Percentiles rank a stretch among this genome's conserved stretches.
These are phyloP conservation scores for Rhodotorula sphaerocarpa DNA, from an alignment of 768 basidiomycete species.

Conservation along the genomic window DNA sequence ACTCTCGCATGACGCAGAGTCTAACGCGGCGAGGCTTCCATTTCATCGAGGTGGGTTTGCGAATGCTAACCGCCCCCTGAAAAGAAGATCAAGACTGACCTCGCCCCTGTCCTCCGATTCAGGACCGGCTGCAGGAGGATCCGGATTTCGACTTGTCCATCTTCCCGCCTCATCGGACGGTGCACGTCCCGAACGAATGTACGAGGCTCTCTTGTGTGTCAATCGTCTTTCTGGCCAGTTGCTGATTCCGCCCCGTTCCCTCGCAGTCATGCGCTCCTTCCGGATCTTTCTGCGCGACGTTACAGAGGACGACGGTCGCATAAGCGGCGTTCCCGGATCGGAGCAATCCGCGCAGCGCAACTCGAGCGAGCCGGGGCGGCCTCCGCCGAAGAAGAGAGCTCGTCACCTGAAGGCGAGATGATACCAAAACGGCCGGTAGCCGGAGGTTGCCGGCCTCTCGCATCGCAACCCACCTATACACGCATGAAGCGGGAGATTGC, in stretches of 20 bases:
- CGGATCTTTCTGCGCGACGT: slow-evolving; percentile 13
- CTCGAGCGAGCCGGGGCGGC: too few relatives aligned
- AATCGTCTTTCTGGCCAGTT: too few relatives aligned
- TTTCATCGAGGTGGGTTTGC: slow-evolving; percentile 18
- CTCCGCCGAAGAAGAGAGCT: too few relatives aligned
- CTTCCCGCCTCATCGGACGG: slow-evolving; percentile 8
- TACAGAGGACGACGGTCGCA: slow-evolving; percentile 10
- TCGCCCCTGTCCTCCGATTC: too few relatives aligned
- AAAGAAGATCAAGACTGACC: neutral
- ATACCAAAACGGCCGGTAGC: too few relatives aligned
- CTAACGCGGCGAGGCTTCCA: slow-evolving; percentile 1
- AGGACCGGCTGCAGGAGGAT: slow-evolving; percentile 4
- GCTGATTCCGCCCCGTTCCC: neutral
- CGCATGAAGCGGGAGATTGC: too few relatives aligned
- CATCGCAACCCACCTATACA: too few relatives aligned
- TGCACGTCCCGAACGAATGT: slow-evolving; percentile 20
- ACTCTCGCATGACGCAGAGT: slow-evolving; percentile 9
- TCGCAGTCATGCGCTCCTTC: slow-evolving; percentile 10
- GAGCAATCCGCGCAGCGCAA: too few relatives aligned
- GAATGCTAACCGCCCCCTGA: fast-evolving
- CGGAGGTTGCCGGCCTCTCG: too few relatives aligned
- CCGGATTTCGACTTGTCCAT: slow-evolving; percentile 3
- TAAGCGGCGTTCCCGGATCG: too few relatives aligned
- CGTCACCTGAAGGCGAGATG: too few relatives aligned
- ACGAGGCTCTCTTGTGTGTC: too few relatives aligned